Evolutionary conservation across 768 basidiomycete species (phyloP).

Genomic region (Rossbeevera mucosa): DNA sequence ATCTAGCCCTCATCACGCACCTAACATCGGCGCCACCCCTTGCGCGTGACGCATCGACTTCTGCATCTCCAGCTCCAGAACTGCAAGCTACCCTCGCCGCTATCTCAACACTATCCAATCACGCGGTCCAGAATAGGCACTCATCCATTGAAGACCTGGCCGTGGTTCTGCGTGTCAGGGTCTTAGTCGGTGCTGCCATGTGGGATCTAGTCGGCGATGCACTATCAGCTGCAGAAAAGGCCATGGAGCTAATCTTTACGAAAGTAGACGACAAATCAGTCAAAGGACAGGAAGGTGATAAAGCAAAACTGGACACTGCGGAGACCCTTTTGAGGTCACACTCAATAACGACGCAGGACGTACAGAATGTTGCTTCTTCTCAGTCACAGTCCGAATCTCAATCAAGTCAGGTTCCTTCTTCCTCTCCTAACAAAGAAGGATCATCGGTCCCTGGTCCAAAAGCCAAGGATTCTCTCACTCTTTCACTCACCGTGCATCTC

Average conservation of each 20-base stretch:
- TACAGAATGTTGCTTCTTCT: conserved; percentile 19
- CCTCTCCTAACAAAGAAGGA: conserved; percentile 5
- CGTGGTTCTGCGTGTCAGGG: conserved; percentile 52
- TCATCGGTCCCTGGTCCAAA: conserved; percentile 15
- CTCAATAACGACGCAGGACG: conserved; percentile 28
- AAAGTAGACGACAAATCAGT: conserved; percentile 4
- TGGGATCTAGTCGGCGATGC: conserved; percentile 52
- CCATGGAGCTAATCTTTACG: conserved; percentile 39
- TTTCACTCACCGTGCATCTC: conserved; percentile 49
- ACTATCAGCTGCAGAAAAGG: conserved; percentile 45
- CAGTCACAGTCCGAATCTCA: conserved; percentile 21
- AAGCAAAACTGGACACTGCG: conserved; percentile 8
- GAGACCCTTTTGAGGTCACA: conserved; percentile 25
- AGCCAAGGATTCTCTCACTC: conserved; percentile 30
- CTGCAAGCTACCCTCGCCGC: conserved; percentile 30
- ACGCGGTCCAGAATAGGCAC: conserved; percentile 35
- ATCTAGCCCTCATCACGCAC: conserved; percentile 51
- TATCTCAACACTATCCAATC: conserved; percentile 31
- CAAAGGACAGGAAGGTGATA: conserved; percentile 2
- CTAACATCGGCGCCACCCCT: conserved; percentile 27
- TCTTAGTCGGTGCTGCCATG: conserved; percentile 49
- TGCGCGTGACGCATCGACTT: conserved; percentile 1
- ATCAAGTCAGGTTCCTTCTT: neutral
- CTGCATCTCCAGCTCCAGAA: conserved; percentile 11
- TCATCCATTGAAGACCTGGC: conserved; percentile 45